Evolutionary conservation across 352 stramenopile genomes (phyloP).

Genomic region (Pythium vanterpoolii): DNA sequence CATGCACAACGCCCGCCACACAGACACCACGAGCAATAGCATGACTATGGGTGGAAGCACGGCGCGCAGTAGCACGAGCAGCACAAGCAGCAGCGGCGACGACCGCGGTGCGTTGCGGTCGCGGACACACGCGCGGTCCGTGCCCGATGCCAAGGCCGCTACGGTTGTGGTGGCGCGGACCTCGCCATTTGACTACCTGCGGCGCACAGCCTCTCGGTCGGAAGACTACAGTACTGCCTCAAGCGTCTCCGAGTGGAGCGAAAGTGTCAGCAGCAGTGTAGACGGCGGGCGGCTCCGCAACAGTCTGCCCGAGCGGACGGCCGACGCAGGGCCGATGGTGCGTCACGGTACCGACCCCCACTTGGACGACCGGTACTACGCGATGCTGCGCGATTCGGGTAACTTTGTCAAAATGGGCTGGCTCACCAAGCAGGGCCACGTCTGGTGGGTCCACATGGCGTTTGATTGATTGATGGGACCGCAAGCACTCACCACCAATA

Average conservation of each 20-base stretch:
- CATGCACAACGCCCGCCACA: background rate
- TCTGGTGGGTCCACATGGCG: constrained; percentile 39
- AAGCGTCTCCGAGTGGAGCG: constrained; percentile 20
- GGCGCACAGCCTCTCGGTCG: constrained; percentile 21
- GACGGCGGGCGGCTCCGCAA: constrained; percentile 20
- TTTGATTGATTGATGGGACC: background rate
- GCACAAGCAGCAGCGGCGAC: constrained; percentile 10
- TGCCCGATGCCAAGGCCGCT: background rate
- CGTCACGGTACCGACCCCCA: constrained; percentile 57
- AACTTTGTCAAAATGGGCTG: constrained; percentile 83
- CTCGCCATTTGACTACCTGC: constrained; percentile 5
- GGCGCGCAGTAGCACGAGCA: constrained; percentile 7
- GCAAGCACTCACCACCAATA: background rate
- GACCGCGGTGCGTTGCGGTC: background rate
- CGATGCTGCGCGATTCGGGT: constrained; percentile 53
- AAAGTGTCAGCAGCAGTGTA: constrained; percentile 7
- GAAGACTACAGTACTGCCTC: constrained; percentile 24
- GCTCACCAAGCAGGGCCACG: constrained; percentile 82
- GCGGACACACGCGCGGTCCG: constrained; percentile 9
- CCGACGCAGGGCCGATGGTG: background rate
- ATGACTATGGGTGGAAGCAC: constrained; percentile 7
- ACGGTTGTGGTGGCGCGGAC: background rate
- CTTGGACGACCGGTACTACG: constrained; percentile 68
- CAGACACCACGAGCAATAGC: background rate
- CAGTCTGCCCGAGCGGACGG: constrained; percentile 17